Conservation (phyloP, 352 stramenopile species). For the Phytophthora pini region DNA sequence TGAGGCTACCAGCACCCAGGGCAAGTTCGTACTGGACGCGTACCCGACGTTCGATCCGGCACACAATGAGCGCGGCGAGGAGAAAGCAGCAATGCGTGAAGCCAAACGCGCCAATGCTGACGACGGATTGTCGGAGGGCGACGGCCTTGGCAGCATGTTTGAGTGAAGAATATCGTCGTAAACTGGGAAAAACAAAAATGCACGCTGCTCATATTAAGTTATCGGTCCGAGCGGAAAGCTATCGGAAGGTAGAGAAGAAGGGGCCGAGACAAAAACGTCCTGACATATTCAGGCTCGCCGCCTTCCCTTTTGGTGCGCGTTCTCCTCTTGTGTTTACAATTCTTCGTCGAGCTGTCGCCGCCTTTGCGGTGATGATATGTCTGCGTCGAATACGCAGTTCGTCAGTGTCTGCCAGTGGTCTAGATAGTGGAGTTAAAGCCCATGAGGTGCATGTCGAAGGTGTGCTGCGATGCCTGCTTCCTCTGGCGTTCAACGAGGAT, state of each 20-base stretch:
- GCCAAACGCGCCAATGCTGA: slow-evolving; percentile 49
- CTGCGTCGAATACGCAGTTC: slow-evolving; percentile 33
- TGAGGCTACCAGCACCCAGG: slow-evolving; percentile 69
- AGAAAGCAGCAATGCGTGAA: slow-evolving; percentile 57
- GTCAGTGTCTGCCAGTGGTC: slow-evolving; percentile 16
- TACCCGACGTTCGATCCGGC: slow-evolving; percentile 55
- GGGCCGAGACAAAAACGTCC: slow-evolving; percentile 24
- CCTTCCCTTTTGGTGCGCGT: slow-evolving; percentile 30
- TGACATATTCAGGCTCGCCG: slow-evolving; percentile 18
- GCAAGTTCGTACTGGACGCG: slow-evolving; percentile 79
- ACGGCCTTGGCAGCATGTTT: slow-evolving; percentile 61
- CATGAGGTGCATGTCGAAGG: slow-evolving; percentile 68
- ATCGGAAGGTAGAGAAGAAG: slow-evolving; percentile 31
- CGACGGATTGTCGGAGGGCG: slow-evolving; percentile 45
- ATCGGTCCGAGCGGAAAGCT: slow-evolving; percentile 30
- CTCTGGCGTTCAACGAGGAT: slow-evolving; percentile 65
- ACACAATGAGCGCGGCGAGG: slow-evolving; percentile 34
- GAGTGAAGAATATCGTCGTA: slow-evolving; percentile 26
- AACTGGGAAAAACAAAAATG: slow-evolving; percentile 24
- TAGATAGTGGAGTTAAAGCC: slow-evolving; percentile 48
- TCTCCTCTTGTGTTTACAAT: slow-evolving; percentile 32
- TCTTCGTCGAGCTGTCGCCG: slow-evolving; percentile 28
- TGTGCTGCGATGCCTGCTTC: slow-evolving; percentile 55
- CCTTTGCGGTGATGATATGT: slow-evolving; percentile 27
- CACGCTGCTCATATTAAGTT: slow-evolving; percentile 46